A percentile compares a stretch with the other conserved stretches of the same genome.
These are phyloP conservation scores for Alternaria sp. DNA, from an alignment of 2,329 filamentous ascomycete genomes.

Conservation along the genomic window DNA sequence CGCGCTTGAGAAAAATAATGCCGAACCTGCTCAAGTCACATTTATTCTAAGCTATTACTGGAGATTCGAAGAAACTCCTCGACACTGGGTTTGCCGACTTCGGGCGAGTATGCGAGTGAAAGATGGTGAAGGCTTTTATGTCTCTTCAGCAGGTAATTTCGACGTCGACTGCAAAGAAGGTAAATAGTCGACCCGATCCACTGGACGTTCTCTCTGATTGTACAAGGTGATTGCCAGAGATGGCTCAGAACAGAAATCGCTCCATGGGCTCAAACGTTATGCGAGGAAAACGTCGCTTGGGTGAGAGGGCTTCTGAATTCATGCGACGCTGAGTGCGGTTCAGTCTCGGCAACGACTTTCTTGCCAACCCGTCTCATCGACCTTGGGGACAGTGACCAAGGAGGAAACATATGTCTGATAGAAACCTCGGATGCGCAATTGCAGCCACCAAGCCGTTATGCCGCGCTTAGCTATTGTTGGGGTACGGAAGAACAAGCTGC, in stretches of 20 bases:
- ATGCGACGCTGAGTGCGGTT: background rate
- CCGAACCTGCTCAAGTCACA: background rate
- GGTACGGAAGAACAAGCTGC: background rate
- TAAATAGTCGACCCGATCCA: background rate
- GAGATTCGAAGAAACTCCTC: too few species aligned
- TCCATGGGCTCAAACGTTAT: background rate
- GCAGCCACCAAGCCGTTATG: background rate
- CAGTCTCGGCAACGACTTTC: background rate
- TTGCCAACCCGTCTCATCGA: background rate
- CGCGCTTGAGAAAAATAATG: background rate
- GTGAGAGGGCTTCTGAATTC: rapidly evolving
- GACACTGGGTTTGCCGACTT: rapidly evolving
- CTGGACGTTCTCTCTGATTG: background rate
- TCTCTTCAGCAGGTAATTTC: background rate
- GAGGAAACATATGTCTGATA: background rate
- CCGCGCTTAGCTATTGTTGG: background rate
- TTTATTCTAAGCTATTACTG: rapidly evolving
- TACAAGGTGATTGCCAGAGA: background rate
- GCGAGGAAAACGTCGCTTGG: background rate
- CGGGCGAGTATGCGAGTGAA: rapidly evolving
- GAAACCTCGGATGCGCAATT: background rate
- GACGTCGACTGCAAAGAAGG: background rate
- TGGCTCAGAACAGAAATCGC: background rate
- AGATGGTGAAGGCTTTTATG: too few species aligned
- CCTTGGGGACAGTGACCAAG: background rate